Evolutionary conservation across 2,329 filamentous ascomycete species (phyloP).

Genomic region (Pseudogymnoascus sp.): DNA sequence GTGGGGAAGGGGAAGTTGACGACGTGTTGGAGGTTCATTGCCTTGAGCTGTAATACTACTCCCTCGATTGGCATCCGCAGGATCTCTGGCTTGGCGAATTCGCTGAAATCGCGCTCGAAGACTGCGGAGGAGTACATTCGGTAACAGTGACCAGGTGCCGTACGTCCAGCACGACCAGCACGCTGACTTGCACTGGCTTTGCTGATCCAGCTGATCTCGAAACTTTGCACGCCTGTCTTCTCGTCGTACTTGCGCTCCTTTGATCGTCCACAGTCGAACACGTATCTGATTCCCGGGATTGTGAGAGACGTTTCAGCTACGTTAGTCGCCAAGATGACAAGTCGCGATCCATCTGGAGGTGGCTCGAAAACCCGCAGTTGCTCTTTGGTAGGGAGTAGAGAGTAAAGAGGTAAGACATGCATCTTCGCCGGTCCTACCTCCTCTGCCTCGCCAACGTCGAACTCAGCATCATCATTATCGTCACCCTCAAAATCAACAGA

Average conservation of each 20-base stretch:
- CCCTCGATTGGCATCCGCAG: constrained; percentile 86
- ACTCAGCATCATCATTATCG: constrained; percentile 34
- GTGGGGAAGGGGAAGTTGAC: constrained; percentile 96
- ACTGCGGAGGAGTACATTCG: constrained; percentile 89
- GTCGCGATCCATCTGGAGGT: constrained; percentile 70
- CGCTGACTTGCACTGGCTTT: constrained; percentile 92
- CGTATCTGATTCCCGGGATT: constrained; percentile 89
- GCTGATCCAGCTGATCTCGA: constrained; percentile 93
- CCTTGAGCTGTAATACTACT: constrained; percentile 86
- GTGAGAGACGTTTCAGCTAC: constrained; percentile 96
- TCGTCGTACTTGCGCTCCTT: constrained; percentile 88
- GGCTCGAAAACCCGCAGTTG: constrained; percentile 86
- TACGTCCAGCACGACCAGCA: constrained; percentile 88
- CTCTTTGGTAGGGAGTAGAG: constrained; percentile 79
- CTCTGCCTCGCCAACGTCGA: constrained; percentile 54
- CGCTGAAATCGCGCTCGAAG: constrained; percentile 79
- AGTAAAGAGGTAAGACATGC: constrained; percentile 90
- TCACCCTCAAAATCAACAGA: constrained; percentile 57
- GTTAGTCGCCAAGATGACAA: constrained; percentile 90
- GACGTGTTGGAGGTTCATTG: constrained; percentile 84
- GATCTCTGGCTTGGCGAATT: constrained; percentile 84
- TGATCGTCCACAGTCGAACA: constrained; percentile 86
- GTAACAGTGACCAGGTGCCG: constrained; percentile 93
- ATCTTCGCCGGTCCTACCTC: constrained; percentile 61
- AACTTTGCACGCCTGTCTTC: constrained; percentile 88